These are phyloP conservation scores for Acanthamoeba triangularis DNA, from an alignment of 208 protist genomes.

Conservation along the genomic window DNA sequence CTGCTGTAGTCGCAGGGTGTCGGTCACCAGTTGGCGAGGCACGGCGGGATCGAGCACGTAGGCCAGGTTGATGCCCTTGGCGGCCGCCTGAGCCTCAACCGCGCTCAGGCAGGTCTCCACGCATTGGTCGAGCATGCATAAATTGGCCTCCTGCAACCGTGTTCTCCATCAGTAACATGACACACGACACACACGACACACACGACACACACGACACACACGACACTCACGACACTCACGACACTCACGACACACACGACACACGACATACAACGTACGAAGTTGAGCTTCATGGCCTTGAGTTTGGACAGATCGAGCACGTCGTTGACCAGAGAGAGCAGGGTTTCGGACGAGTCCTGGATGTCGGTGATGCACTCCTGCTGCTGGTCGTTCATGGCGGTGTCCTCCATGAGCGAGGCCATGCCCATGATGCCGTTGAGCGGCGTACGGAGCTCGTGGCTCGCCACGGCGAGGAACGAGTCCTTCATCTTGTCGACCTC, in stretches of 20 bases:
- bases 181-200: not conserved
- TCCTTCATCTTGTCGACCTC: slow-evolving; percentile 60
- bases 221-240: too few species aligned
- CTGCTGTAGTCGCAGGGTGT: slow-evolving; percentile 44
- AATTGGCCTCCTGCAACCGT: not conserved
- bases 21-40: not conserved
- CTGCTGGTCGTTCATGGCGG: slow-evolving; percentile 48
- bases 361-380: slow-evolving; percentile 39
- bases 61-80: slow-evolving; percentile 18
- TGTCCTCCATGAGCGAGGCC: slow-evolving; percentile 76
- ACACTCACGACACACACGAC: too few species aligned
- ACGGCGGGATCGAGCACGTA: not conserved
- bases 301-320: slow-evolving; percentile 70
- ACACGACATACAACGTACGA: not conserved
- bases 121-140: not conserved
- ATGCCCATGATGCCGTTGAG: slow-evolving; percentile 86
- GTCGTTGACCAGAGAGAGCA: slow-evolving; percentile 60
- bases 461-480: slow-evolving; percentile 71
- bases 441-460: slow-evolving; percentile 84
- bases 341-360: slow-evolving; percentile 45
- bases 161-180: not conserved
- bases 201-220: not conserved
- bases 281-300: slow-evolving; percentile 59
- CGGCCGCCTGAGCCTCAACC: not conserved
- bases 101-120: not conserved